Conservation (phyloP, 2,329 filamentous ascomycete genomes). For the Scedosporium boydii region DNA sequence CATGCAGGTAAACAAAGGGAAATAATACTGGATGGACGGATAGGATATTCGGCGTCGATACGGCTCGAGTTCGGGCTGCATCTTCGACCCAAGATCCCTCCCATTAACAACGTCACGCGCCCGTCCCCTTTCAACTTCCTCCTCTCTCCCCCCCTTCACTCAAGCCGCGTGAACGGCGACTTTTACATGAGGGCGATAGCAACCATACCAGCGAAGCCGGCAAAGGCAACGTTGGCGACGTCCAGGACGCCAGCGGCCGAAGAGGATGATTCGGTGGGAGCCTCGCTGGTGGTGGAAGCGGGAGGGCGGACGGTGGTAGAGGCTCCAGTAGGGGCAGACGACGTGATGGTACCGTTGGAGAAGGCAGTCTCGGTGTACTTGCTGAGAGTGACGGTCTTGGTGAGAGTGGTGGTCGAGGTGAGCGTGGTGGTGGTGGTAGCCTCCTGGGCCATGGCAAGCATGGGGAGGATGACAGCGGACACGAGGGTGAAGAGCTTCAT, state of each 20-base stretch:
- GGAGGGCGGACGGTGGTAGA: constrained; percentile 18
- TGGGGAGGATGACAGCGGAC: constrained; percentile 40
- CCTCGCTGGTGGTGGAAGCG: constrained; percentile 24
- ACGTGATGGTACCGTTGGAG: constrained; percentile 23
- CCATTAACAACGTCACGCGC: background rate
- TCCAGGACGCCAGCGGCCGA: constrained; percentile 30
- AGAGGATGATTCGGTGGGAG: constrained; percentile 15
- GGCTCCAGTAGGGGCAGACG: constrained; percentile 14
- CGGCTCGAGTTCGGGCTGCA: background rate
- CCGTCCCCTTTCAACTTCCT: background rate
- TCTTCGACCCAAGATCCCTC: background rate
- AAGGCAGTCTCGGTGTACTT: constrained; percentile 23
- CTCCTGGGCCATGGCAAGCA: constrained; percentile 38
- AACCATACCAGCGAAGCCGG: constrained; percentile 41
- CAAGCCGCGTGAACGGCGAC: background rate
- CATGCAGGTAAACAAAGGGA: background rate
- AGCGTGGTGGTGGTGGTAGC: constrained; percentile 38
- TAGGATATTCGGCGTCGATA: background rate
- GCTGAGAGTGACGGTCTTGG: constrained; percentile 27
- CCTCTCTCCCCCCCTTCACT: background rate
- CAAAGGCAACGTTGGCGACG: constrained; percentile 33
- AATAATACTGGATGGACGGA: background rate
- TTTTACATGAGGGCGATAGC: constrained; percentile 41
- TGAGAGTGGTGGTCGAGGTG: constrained; percentile 43
- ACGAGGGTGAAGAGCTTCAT: constrained; percentile 33